Evolutionary conservation across 164 flowering plant genomes (phyloP).

Genomic region (Houttuynia cordata): DNA sequence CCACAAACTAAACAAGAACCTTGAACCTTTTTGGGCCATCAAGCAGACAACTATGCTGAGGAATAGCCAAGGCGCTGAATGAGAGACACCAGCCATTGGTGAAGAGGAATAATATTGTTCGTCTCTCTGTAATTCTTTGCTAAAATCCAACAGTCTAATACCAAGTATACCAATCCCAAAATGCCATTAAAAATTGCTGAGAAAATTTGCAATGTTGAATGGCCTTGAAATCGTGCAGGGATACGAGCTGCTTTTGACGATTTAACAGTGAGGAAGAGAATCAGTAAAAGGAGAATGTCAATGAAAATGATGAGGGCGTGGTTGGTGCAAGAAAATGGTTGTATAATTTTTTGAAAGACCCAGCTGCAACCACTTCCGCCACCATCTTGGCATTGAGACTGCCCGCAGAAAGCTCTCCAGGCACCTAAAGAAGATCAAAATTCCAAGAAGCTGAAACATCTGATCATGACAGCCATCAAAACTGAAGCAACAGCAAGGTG

Average conservation of each 20-base stretch:
- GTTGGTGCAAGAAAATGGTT: conserved; percentile 36
- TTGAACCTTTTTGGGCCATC: conserved; percentile 10
- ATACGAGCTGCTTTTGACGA: conserved; percentile 4
- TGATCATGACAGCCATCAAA: too few relatives aligned
- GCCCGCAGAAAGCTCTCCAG: conserved; percentile 33
- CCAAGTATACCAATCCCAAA: conserved; percentile 32
- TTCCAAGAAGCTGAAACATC: background rate
- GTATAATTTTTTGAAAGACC: conserved; percentile 7
- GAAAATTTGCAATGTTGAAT: conserved; percentile 8
- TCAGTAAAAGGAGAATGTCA: conserved; percentile 28
- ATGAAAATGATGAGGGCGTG: conserved; percentile 24
- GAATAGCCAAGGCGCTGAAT: conserved; percentile 43
- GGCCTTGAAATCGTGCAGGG: conserved; percentile 3
- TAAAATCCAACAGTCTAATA: conserved; percentile 29
- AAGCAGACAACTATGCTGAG: conserved; percentile 20
- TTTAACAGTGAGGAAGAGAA: conserved; percentile 17
- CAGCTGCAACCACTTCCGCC: conserved; percentile 11
- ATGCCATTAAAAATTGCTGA: conserved; percentile 27
- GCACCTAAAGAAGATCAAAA: conserved; percentile 10
- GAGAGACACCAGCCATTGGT: conserved; percentile 30
- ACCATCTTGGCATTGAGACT: conserved; percentile 9
- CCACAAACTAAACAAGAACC: conserved; percentile 16
- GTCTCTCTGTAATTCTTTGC: conserved; percentile 9
- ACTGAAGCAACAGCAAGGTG: too few relatives aligned
- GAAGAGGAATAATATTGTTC: conserved; percentile 21